phyloP scores from a whole-genome alignment of 768 basidiomycete species.

The Phanerochaete sordida region DNA sequence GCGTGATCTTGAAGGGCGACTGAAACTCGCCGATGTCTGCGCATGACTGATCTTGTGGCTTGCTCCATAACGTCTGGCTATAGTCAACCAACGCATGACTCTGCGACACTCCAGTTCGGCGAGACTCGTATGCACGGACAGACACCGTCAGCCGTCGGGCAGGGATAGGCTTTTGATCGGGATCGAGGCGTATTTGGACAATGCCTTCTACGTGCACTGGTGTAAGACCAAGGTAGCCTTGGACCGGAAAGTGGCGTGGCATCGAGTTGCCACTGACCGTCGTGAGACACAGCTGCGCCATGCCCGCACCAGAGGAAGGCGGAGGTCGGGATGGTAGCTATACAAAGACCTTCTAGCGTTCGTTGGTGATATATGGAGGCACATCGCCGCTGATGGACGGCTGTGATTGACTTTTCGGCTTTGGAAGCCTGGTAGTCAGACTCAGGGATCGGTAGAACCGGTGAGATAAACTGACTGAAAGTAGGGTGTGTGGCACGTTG shows the following conservation, averaged over 20 bases:
- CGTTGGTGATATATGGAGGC: background rate
- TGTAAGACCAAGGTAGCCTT: constrained; percentile 78
- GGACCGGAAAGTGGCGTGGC: constrained; percentile 68
- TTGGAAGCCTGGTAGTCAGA: background rate
- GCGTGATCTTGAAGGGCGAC: constrained; percentile 63
- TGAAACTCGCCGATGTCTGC: constrained; percentile 63
- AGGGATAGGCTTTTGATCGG: constrained; percentile 65
- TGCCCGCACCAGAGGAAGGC: too few species aligned
- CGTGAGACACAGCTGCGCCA: constrained; percentile 69
- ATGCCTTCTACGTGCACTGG: constrained; percentile 78
- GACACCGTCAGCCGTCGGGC: constrained; percentile 67
- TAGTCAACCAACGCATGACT: constrained; percentile 69
- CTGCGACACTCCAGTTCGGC: constrained; percentile 52
- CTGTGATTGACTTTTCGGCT: background rate
- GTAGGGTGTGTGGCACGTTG: too few species aligned
- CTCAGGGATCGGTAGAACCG: too few species aligned
- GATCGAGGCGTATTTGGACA: constrained; percentile 67
- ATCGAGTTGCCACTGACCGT: constrained; percentile 70
- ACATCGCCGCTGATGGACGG: background rate
- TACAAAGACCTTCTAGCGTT: too few species aligned
- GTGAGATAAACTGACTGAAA: too few species aligned
- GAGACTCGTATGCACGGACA: constrained; percentile 80
- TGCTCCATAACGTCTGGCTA: constrained; percentile 65
- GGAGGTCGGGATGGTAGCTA: too few species aligned
- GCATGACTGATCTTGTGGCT: constrained; percentile 51